Evolutionary conservation across 116 monocot species (phyloP).

Genomic region (Papilionanthe hybrid): DNA sequence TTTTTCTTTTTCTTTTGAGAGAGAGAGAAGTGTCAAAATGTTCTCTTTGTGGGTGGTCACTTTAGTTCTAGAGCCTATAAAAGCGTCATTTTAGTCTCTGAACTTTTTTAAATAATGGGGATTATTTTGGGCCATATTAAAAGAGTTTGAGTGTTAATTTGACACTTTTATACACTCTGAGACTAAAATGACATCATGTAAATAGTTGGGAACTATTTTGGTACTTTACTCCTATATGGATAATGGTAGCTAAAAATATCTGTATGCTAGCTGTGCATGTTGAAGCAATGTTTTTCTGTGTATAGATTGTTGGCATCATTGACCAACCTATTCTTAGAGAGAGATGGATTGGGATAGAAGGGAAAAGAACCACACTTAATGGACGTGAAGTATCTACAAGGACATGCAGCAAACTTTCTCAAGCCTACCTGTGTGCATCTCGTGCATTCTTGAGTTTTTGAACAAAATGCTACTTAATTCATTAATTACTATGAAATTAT

Average conservation of each 20-base stretch:
- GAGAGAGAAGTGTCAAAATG: too few relatives aligned
- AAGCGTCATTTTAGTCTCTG: too few relatives aligned
- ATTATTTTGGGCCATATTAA: too few relatives aligned
- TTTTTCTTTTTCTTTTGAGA: too few relatives aligned
- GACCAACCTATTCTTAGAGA: conserved; percentile 89
- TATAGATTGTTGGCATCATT: conserved; percentile 87
- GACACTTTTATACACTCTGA: too few relatives aligned
- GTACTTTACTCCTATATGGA: not conserved
- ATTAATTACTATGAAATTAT: not conserved
- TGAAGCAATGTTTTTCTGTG: not conserved
- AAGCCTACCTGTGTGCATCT: conserved; percentile 77
- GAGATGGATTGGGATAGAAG: conserved; percentile 87
- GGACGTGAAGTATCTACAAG: conserved; percentile 76
- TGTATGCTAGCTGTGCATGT: not conserved
- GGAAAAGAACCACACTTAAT: conserved; percentile 76
- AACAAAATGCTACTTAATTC: not conserved
- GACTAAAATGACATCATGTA: too few relatives aligned
- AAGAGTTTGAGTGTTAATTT: too few relatives aligned
- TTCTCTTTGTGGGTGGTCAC: too few relatives aligned
- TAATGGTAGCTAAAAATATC: not conserved
- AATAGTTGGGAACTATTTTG: too few relatives aligned
- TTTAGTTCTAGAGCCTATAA: too few relatives aligned
- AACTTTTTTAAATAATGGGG: too few relatives aligned
- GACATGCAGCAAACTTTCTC: conserved; percentile 53
- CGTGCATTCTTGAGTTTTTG: not conserved